phyloP scores from a whole-genome alignment of 768 basidiomycete species.

The Russula vinacea region DNA sequence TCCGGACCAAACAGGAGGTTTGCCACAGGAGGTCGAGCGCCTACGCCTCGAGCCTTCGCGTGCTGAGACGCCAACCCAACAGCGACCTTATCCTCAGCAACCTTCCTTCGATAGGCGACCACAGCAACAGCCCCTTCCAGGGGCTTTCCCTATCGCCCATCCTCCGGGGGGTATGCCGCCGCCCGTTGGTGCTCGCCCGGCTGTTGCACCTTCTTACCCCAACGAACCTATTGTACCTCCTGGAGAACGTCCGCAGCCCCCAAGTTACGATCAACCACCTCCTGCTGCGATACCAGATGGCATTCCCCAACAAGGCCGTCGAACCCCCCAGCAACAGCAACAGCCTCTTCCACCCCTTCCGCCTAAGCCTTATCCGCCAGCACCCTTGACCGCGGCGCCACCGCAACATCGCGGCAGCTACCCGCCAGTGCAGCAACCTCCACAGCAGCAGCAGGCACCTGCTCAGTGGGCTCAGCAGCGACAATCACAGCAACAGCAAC shows the following conservation, averaged over 20 bases:
- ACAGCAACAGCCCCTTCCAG: slow-evolving; percentile 30
- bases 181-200: slow-evolving; percentile 40
- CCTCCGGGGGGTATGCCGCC: slow-evolving; percentile 35
- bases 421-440: slow-evolving; percentile 14
- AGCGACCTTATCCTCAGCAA: slow-evolving; percentile 28
- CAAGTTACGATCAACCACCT: slow-evolving; percentile 24
- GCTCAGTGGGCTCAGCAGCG: slow-evolving; percentile 37
- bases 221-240: slow-evolving; percentile 38
- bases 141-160: slow-evolving; percentile 30
- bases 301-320: slow-evolving; percentile 15
- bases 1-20: slow-evolving; percentile 30
- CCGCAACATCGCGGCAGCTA: slow-evolving; percentile 22
- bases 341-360: slow-evolving; percentile 28
- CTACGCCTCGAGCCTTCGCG: slow-evolving; percentile 31
- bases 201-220: slow-evolving; percentile 39
- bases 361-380: slow-evolving; percentile 19
- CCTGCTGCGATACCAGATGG: slow-evolving; percentile 14
- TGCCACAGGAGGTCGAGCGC: slow-evolving; percentile 32
- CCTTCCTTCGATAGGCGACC: slow-evolving; percentile 30
- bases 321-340: slow-evolving; percentile 24
- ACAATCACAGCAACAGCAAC: slow-evolving; percentile 36
- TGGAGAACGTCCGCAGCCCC: slow-evolving; percentile 23
- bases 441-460: slow-evolving; percentile 33
- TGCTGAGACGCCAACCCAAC: slow-evolving; percentile 32
- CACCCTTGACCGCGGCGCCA: background rate